Evolutionary conservation across 1,284 basidiomycete species (phyloP).

Genomic region (Marasmius oreades): DNA sequence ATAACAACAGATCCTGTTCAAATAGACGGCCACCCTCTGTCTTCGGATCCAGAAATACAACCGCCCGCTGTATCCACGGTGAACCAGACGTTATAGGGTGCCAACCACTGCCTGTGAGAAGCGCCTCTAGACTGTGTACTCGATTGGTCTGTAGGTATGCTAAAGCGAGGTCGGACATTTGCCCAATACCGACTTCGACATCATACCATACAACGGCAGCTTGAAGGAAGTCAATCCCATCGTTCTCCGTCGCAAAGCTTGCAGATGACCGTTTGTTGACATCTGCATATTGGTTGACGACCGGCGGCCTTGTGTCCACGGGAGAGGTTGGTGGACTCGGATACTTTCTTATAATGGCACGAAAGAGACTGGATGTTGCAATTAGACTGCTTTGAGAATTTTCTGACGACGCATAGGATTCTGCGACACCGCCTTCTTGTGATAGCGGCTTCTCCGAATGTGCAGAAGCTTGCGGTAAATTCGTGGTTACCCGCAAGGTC

Average conservation of each 20-base stretch:
- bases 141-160: constrained; percentile 21
- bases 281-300: background rate
- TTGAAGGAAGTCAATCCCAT: constrained; percentile 5
- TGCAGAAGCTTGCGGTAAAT: background rate
- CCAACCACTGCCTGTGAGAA: constrained; percentile 37
- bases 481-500: background rate
- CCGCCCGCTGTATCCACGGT: constrained; percentile 25
- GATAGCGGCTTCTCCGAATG: background rate
- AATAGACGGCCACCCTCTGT: background rate
- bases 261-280: too few relatives aligned
- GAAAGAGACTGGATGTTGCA: too few relatives aligned
- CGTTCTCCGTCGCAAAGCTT: too few relatives aligned
- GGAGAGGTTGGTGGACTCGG: constrained; percentile 10
- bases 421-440: background rate
- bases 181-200: background rate
- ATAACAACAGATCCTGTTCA: background rate
- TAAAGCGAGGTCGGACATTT: background rate
- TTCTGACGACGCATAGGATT: background rate
- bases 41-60: constrained; percentile 31
- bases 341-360: constrained; percentile 1
- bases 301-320: background rate
- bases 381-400: background rate
- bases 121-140: constrained; percentile 33
- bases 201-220: constrained; percentile 10
- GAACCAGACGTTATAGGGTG: constrained; percentile 4